Percentiles rank a stretch among this genome's conserved stretches.
phyloP scores from a whole-genome alignment of 352 stramenopile genomes.

The Elongisporangium prolatum region DNA sequence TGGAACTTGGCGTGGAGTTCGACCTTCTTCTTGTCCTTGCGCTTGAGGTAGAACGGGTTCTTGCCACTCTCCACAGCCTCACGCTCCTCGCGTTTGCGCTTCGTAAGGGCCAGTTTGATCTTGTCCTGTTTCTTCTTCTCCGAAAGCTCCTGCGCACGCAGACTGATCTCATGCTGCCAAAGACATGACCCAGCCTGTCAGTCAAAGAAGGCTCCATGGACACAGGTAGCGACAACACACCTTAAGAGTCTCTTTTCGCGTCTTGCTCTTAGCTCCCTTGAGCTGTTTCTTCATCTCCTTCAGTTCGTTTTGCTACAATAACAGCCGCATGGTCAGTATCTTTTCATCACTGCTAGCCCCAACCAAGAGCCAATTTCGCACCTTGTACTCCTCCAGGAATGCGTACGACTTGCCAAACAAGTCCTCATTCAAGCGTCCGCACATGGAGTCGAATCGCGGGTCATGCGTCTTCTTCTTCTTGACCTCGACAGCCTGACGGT shows the following conservation, averaged over 20 bases:
- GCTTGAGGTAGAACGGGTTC: constrained; percentile 90
- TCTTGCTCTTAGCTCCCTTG: constrained; percentile 57
- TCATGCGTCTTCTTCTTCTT: constrained; percentile 71
- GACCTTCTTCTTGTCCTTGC: constrained; percentile 90
- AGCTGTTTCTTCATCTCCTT: constrained; percentile 81
- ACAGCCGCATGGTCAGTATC: neutral
- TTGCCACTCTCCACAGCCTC: constrained; percentile 88
- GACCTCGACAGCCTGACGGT: constrained; percentile 79
- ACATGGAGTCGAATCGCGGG: constrained; percentile 84
- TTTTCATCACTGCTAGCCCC: too few relatives aligned
- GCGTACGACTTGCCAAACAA: constrained; percentile 86
- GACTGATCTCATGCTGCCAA: constrained; percentile 56
- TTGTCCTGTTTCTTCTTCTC: constrained; percentile 77
- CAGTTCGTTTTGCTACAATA: constrained; percentile 62
- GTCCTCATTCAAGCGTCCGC: constrained; percentile 85
- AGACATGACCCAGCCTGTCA: neutral
- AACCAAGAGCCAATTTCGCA: neutral
- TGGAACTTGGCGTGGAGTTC: constrained; percentile 91
- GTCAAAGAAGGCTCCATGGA: neutral
- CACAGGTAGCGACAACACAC: constrained; percentile 22
- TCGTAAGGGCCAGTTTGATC: constrained; percentile 59
- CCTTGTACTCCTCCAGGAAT: constrained; percentile 89
- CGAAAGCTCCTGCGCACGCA: constrained; percentile 58
- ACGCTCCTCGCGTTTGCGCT: constrained; percentile 84
- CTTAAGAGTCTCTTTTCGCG: constrained; percentile 74